phyloP scores from a whole-genome alignment of 805 yeast genomes.

The Hanseniaspora singularis region DNA sequence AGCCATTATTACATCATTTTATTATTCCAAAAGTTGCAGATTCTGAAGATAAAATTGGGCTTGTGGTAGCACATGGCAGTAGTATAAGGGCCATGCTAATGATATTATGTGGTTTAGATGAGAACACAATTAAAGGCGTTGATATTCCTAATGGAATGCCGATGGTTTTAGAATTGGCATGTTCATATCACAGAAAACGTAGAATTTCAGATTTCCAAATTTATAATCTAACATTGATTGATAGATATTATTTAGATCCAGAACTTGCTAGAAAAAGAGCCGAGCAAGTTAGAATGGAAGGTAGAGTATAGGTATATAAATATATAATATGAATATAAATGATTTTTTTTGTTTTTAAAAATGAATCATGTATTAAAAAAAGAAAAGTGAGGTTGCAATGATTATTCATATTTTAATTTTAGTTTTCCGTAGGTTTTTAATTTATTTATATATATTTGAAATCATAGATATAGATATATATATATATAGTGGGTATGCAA shows the following conservation, averaged over 20 bases:
- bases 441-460: no score
- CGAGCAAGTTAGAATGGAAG: slow-evolving; percentile 68
- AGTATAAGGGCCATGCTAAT: slow-evolving; percentile 66
- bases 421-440: no score
- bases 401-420: no score
- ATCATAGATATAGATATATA: no score
- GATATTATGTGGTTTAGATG: slow-evolving; percentile 51
- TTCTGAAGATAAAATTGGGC: slow-evolving; percentile 43
- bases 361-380: no score
- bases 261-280: slow-evolving; percentile 70
- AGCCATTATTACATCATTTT: slow-evolving; percentile 44
- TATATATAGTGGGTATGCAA: no score
- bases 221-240: slow-evolving; percentile 33
- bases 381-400: no score
- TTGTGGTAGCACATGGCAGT: slow-evolving; percentile 73
- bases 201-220: slow-evolving; percentile 24
- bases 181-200: not conserved
- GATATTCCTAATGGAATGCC: slow-evolving; percentile 82
- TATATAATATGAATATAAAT: no score
- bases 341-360: not conserved
- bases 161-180: slow-evolving; percentile 47
- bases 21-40: slow-evolving; percentile 37
- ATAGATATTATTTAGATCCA: slow-evolving; percentile 63
- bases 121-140: slow-evolving; percentile 55
- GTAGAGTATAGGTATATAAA: slow-evolving; percentile 35